Conservation (phyloP, 257 asterid genomes). For the Solanum neorickii region DNA sequence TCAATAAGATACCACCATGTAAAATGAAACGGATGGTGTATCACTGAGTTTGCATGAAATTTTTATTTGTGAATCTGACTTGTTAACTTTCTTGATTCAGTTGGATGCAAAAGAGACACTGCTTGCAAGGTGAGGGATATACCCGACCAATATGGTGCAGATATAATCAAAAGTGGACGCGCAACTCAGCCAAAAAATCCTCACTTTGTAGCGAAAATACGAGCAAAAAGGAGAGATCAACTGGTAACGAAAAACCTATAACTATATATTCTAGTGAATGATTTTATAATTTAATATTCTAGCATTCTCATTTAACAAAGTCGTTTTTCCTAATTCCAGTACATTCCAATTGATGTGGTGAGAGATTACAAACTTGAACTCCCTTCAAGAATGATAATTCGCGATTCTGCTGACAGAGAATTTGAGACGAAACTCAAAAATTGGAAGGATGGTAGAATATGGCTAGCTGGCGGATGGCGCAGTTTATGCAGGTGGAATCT, state of each 20-base stretch:
- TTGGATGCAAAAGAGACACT: not conserved
- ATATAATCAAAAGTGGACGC: not conserved
- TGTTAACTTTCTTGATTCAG: not conserved
- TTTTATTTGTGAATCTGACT: not conserved
- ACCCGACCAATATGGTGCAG: not conserved
- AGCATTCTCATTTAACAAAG: not conserved
- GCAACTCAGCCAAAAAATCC: not conserved
- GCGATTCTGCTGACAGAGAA: not conserved
- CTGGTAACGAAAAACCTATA: not conserved
- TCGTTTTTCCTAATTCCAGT: not conserved
- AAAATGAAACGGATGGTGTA: not conserved
- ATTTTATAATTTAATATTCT: not conserved
- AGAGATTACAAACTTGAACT: not conserved
- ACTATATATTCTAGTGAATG: not conserved
- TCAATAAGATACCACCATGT: not conserved
- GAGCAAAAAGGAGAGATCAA: not conserved
- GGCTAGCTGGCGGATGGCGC: not conserved
- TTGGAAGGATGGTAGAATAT: slow-evolving; percentile 6
- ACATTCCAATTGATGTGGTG: not conserved
- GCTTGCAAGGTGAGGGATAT: not conserved
- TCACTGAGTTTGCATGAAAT: not conserved
- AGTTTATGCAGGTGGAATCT: not conserved
- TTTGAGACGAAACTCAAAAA: not conserved
- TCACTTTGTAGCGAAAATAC: not conserved
- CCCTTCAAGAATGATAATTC: not conserved